phyloP scores from a whole-genome alignment of 768 basidiomycete species.

The Serendipita sp. region DNA sequence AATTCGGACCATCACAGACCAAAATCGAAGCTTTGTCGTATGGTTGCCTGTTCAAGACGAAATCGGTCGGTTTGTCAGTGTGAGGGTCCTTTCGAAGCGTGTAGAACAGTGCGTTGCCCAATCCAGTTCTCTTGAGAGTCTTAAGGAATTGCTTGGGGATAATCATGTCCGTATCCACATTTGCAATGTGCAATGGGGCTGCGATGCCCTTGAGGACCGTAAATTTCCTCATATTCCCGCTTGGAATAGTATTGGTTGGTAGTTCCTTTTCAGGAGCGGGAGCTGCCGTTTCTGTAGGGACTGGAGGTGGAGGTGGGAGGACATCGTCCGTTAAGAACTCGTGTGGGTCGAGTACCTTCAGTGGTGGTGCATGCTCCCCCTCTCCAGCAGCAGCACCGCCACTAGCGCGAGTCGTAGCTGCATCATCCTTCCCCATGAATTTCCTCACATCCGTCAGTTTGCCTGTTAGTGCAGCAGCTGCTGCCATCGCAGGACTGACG shows the following conservation, averaged over 20 bases:
- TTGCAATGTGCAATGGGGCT: constrained; percentile 64
- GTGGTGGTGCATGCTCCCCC: constrained; percentile 14
- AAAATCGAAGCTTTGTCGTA: constrained; percentile 63
- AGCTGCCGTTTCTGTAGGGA: constrained; percentile 17
- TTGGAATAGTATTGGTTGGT: background rate
- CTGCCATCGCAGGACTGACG: constrained; percentile 82
- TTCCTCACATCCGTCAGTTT: constrained; percentile 74
- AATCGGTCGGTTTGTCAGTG: constrained; percentile 68
- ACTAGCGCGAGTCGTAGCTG: constrained; percentile 28
- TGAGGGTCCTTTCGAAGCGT: constrained; percentile 61
- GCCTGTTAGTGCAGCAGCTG: constrained; percentile 76
- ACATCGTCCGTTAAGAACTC: constrained; percentile 66
- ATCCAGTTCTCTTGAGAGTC: constrained; percentile 76
- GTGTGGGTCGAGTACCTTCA: constrained; percentile 54
- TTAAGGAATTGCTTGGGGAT: constrained; percentile 91
- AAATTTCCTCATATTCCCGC: constrained; percentile 34
- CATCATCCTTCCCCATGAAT: constrained; percentile 34
- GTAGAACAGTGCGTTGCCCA: constrained; percentile 69
- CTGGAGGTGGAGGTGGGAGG: constrained; percentile 35
- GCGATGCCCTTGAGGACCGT: constrained; percentile 54
- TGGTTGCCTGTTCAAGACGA: constrained; percentile 66
- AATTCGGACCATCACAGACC: constrained; percentile 74
- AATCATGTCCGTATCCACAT: constrained; percentile 88
- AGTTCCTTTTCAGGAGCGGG: constrained; percentile 17
- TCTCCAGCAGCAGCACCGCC: constrained; percentile 10